Conservation (phyloP, 2,329 filamentous ascomycete genomes). For the Eutypella sp. region DNA sequence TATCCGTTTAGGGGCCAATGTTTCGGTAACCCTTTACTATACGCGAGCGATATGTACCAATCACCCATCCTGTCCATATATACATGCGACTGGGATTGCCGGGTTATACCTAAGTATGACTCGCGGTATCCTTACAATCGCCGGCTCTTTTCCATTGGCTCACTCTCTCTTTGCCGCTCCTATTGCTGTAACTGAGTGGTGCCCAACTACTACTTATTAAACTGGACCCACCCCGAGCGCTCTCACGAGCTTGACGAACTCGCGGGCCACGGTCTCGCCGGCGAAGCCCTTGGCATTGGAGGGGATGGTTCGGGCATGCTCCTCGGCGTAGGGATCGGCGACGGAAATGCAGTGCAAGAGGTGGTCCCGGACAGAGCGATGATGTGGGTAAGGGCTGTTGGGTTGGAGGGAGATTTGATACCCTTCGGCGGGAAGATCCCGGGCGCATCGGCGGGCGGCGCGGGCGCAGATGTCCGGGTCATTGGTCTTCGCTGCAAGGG, state of each 20-base stretch:
- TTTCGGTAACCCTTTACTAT: no score
- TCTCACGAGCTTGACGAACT: constrained; percentile 27
- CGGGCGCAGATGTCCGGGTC: constrained; percentile 40
- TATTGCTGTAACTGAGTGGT: not conserved
- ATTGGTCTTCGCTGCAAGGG: constrained; percentile 38
- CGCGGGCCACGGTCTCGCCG: constrained; percentile 13
- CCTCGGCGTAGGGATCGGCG: constrained; percentile 47
- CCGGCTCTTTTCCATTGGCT: no score
- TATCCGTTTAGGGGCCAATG: no score
- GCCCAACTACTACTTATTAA: constrained; percentile 1
- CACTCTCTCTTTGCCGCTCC: not conserved
- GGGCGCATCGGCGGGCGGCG: constrained; percentile 48
- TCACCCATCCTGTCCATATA: no score
- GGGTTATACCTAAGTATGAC: no score
- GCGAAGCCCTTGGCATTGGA: constrained; percentile 3
- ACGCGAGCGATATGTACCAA: no score
- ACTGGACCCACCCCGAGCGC: no score
- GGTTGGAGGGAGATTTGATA: constrained; percentile 42
- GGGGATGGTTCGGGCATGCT: constrained; percentile 20
- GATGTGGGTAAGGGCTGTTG: constrained; percentile 29
- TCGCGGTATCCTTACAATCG: no score
- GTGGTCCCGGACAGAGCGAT: constrained; percentile 43
- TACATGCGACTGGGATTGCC: no score
- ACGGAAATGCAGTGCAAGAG: constrained; percentile 51
- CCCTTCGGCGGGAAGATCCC: constrained; percentile 54